Percentiles rank a stretch among this genome's conserved stretches.
These are phyloP conservation scores for Bacidia rubella DNA, from an alignment of 495 filamentous ascomycete species.

Conservation along the genomic window DNA sequence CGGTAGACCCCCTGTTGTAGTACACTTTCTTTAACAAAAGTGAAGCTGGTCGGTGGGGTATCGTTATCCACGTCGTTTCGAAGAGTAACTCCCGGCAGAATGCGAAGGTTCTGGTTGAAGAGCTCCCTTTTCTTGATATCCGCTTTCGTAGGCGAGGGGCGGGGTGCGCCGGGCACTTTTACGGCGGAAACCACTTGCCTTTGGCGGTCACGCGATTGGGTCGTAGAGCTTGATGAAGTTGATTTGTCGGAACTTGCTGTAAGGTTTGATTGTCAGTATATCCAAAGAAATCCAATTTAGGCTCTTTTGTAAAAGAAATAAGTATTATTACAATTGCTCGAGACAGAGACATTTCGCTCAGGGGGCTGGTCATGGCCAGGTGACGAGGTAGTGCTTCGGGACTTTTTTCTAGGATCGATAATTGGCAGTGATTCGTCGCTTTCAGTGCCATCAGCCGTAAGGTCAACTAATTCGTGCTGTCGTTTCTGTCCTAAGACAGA, in stretches of 20 bases:
- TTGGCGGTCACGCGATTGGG: too few species aligned
- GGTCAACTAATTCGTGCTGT: background rate
- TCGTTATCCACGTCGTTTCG: slow-evolving; percentile 15
- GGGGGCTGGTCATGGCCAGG: background rate
- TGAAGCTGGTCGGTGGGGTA: slow-evolving; percentile 22
- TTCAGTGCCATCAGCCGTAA: background rate
- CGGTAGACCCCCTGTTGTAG: slow-evolving; percentile 24
- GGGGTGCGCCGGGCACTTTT: background rate
- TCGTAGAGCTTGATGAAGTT: background rate
- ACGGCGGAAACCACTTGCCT: background rate
- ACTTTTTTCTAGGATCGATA: slow-evolving; percentile 2
- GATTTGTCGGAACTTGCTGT: background rate
- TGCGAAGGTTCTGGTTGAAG: slow-evolving; percentile 7
- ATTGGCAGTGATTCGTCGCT: background rate
- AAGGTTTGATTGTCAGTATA: too few species aligned
- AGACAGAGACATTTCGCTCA: background rate
- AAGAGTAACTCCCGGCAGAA: slow-evolving; percentile 6
- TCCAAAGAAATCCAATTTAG: too few species aligned
- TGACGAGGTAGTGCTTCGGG: slow-evolving; percentile 4
- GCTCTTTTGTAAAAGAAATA: background rate
- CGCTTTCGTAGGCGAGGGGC: slow-evolving; percentile 8
- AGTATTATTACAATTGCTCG: background rate
- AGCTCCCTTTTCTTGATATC: slow-evolving; percentile 1
- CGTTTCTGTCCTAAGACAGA: background rate
- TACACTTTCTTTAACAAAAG: slow-evolving; percentile 32